Percentiles rank a stretch among this genome's conserved stretches.
Evolutionary conservation across 2,329 filamentous ascomycete genomes (phyloP).

Genomic region (Alternaria angustiovoidea): DNA sequence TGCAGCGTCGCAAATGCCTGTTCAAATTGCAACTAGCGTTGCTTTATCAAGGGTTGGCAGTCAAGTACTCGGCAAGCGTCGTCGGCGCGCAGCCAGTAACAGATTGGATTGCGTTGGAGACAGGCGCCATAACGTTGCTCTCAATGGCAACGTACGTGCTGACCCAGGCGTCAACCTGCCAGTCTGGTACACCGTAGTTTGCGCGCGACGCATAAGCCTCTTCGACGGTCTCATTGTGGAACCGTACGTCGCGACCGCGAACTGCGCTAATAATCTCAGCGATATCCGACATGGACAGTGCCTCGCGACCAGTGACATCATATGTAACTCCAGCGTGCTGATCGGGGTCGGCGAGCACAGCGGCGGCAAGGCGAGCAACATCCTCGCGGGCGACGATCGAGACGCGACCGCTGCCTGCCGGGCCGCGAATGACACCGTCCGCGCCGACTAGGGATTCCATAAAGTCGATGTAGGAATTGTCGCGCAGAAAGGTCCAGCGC

Average conservation of each 20-base stretch:
- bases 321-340: neutral
- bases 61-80: neutral
- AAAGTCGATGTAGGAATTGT: neutral
- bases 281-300: too few species aligned
- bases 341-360: neutral
- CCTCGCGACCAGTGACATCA: too few species aligned
- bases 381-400: neutral
- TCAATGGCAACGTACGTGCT: neutral
- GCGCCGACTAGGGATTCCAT: neutral
- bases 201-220: too few species aligned
- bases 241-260: too few species aligned
- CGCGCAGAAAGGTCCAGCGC: neutral
- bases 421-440: neutral
- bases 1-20: accelerated
- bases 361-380: neutral
- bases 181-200: too few species aligned
- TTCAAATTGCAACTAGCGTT: too few species aligned
- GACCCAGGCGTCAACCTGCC: too few species aligned
- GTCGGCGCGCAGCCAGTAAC: neutral
- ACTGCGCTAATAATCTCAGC: too few species aligned
- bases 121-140: neutral
- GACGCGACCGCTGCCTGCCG: neutral
- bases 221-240: too few species aligned
- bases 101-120: neutral
- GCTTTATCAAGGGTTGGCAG: too few species aligned